Evolutionary conservation across 2,329 filamentous ascomycete genomes (phyloP).

Genomic region (Cladophialophora psammophila): DNA sequence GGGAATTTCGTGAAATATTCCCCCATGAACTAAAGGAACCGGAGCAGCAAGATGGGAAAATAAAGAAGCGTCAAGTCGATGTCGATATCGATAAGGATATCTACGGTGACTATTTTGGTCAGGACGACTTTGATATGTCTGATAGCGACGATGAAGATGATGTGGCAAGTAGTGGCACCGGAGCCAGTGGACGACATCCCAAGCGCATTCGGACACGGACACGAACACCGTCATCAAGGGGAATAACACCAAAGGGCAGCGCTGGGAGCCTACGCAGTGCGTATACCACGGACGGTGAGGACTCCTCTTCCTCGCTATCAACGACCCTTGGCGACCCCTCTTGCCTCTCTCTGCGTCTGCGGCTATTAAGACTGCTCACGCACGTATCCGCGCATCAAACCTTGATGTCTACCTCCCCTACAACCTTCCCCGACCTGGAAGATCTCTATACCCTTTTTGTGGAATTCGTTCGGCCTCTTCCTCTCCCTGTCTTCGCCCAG

Average conservation of each 20-base stretch:
- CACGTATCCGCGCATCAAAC: slow-evolving; percentile 48
- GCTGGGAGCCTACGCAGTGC: slow-evolving; percentile 26
- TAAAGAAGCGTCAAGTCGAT: slow-evolving; percentile 50
- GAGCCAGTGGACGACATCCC: slow-evolving; percentile 20
- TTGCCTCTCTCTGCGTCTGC: slow-evolving; percentile 54
- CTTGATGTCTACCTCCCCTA: slow-evolving; percentile 29
- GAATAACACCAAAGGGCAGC: slow-evolving; percentile 27
- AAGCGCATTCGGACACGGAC: slow-evolving; percentile 31
- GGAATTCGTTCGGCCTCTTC: slow-evolving; percentile 55
- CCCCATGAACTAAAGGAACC: slow-evolving; percentile 52
- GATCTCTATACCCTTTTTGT: slow-evolving; percentile 54
- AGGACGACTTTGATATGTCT: slow-evolving; percentile 48
- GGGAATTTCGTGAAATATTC: slow-evolving; percentile 56
- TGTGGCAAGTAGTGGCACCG: slow-evolving; percentile 10
- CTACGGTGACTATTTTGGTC: slow-evolving; percentile 55
- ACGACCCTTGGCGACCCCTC: slow-evolving; percentile 48
- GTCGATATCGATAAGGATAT: slow-evolving; percentile 56
- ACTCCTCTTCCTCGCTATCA: slow-evolving; percentile 16
- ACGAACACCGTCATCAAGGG: slow-evolving; percentile 43
- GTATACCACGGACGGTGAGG: slow-evolving; percentile 30
- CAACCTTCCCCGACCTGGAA: slow-evolving; percentile 48
- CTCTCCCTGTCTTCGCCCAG: slow-evolving; percentile 55
- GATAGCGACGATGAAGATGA: slow-evolving; percentile 35
- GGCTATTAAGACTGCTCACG: slow-evolving; percentile 54
- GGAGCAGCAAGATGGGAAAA: slow-evolving; percentile 41